phyloP scores from a whole-genome alignment of 371 early-diverging fungal genomes.

The Coemansia sp. region DNA sequence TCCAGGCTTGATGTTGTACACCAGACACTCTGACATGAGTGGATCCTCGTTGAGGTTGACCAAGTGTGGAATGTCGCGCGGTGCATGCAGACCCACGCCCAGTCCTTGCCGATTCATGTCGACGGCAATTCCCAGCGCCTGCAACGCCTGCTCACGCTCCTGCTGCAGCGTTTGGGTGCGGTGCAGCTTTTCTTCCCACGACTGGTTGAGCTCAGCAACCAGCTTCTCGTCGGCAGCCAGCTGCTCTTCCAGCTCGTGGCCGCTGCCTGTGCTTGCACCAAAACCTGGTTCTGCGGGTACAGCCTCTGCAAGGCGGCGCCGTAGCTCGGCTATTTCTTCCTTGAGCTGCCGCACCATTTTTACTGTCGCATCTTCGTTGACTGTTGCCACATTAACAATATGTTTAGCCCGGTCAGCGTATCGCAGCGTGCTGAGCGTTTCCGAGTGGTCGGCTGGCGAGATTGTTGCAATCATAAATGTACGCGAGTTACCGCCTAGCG shows the following conservation, averaged over 20 bases:
- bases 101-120: constrained; percentile 66
- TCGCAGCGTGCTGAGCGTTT: constrained; percentile 90
- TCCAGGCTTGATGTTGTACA: constrained; percentile 83
- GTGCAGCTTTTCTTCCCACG: constrained; percentile 82
- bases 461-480: constrained; percentile 91
- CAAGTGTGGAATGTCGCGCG: constrained; percentile 81
- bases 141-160: constrained; percentile 73
- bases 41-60: constrained; percentile 91
- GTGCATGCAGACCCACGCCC: constrained; percentile 79
- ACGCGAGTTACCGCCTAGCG: constrained; percentile 90
- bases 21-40: constrained; percentile 83
- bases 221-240: constrained; percentile 85
- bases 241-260: constrained; percentile 79
- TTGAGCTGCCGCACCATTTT: constrained; percentile 84
- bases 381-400: constrained; percentile 87
- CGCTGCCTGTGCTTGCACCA: constrained; percentile 47
- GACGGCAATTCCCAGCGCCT: constrained; percentile 77
- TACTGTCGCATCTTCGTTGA: constrained; percentile 89
- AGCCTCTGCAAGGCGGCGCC: constrained; percentile 61
- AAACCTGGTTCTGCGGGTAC: not conserved
- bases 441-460: constrained; percentile 77
- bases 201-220: constrained; percentile 74
- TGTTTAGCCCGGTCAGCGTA: constrained; percentile 94
- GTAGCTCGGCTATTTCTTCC: constrained; percentile 74
- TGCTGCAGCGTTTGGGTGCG: constrained; percentile 73